Percentiles rank a stretch among this genome's conserved stretches.
Evolutionary conservation across 73 alveolate genomes (phyloP).

Genomic region (Stentor coeruleus): DNA sequence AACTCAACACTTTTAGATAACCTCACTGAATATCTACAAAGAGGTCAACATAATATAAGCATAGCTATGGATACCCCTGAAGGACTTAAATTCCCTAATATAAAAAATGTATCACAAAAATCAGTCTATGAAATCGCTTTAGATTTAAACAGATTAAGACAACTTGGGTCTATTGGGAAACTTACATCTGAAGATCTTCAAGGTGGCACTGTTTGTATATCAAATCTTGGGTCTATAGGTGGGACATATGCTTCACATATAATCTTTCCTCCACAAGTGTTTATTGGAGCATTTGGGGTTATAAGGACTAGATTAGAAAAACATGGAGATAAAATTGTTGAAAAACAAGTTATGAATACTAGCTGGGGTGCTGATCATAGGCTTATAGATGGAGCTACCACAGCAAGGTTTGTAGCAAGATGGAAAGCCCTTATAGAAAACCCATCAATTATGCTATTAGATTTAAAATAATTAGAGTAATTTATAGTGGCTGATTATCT

Average conservation of each 20-base stretch:
- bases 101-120: slow-evolving; percentile 66
- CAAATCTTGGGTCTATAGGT: slow-evolving; percentile 78
- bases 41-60: slow-evolving; percentile 70
- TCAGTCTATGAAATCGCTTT: slow-evolving; percentile 65
- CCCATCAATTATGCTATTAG: slow-evolving; percentile 74
- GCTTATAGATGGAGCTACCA: slow-evolving; percentile 87
- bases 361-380: slow-evolving; percentile 82
- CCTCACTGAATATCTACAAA: slow-evolving; percentile 60
- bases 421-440: slow-evolving; percentile 62
- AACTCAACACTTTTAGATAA: slow-evolving; percentile 62
- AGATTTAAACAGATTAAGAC: slow-evolving; percentile 47
- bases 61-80: slow-evolving; percentile 81
- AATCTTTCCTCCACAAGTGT: slow-evolving; percentile 70
- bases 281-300: slow-evolving; percentile 84
- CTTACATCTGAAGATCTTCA: slow-evolving; percentile 62
- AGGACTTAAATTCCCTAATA: slow-evolving; percentile 81
- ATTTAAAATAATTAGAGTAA: slow-evolving; percentile 40
- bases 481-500: too few relatives aligned
- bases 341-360: slow-evolving; percentile 29
- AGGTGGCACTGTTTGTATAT: slow-evolving; percentile 77
- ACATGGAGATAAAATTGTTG: slow-evolving; percentile 21
- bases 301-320: slow-evolving; percentile 44
- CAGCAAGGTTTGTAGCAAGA: slow-evolving; percentile 63
- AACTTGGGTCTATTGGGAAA: slow-evolving; percentile 56
- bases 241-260: slow-evolving; percentile 86